Conservation (phyloP, 1,284 basidiomycete genomes). For the Cutaneotrichosporon sp. region DNA sequence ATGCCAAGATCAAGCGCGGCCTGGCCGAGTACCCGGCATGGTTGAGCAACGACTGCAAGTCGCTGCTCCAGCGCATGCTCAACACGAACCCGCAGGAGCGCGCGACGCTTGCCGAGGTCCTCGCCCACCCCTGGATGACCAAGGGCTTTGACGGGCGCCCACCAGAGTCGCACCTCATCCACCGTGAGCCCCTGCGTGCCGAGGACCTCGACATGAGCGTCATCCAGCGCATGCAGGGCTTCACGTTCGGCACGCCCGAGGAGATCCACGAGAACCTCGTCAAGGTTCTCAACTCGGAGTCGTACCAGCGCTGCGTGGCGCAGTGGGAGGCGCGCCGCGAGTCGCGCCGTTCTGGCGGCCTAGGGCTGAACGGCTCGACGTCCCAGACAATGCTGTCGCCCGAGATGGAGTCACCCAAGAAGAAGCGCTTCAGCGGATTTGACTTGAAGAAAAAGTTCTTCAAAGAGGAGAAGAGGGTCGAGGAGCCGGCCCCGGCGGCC, state of each 20-base stretch:
- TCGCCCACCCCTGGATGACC: slow-evolving; percentile 91
- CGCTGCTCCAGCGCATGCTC: slow-evolving; percentile 90
- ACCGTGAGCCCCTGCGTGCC: slow-evolving; percentile 80
- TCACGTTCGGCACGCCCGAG: slow-evolving; percentile 89
- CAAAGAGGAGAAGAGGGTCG: slow-evolving; percentile 56
- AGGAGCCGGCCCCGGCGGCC: slow-evolving; percentile 30
- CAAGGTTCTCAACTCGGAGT: slow-evolving; percentile 74
- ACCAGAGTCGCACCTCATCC: slow-evolving; percentile 80
- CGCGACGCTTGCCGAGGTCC: slow-evolving; percentile 82
- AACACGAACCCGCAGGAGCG: slow-evolving; percentile 88
- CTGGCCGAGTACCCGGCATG: slow-evolving; percentile 96
- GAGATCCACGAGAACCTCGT: slow-evolving; percentile 77
- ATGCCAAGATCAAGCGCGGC: slow-evolving; percentile 98
- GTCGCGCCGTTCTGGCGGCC: slow-evolving; percentile 32
- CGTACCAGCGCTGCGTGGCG: slow-evolving; percentile 71
- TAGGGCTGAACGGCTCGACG: slow-evolving; percentile 25
- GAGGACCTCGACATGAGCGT: slow-evolving; percentile 85
- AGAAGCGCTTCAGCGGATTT: slow-evolving; percentile 79
- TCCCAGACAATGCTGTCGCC: slow-evolving; percentile 30
- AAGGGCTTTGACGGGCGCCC: slow-evolving; percentile 75
- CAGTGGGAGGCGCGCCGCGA: slow-evolving; percentile 75
- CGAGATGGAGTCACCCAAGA: slow-evolving; percentile 47
- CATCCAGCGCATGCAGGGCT: slow-evolving; percentile 89
- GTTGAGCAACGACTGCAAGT: slow-evolving; percentile 95
- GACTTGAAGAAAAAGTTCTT: slow-evolving; percentile 95